Evolutionary conservation across 306 rosid species (phyloP), one percentile per base, ranked within the genome.

Genomic region (Begonia fuchsioides): DNA sequence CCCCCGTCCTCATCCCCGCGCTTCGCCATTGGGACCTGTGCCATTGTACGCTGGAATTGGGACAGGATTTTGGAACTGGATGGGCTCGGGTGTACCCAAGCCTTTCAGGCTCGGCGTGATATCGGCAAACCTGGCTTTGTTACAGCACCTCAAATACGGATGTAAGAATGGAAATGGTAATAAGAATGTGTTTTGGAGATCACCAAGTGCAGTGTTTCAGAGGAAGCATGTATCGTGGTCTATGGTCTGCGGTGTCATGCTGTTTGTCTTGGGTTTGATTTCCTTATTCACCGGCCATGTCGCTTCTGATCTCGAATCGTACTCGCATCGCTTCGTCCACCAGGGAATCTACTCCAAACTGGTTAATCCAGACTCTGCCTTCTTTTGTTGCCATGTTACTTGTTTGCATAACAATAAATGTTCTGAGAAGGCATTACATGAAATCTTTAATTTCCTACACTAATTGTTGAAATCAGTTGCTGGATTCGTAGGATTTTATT

Each of bases 221-320:
- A 74, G 67, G 60, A 76, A 69, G 64, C 51, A 63, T 73, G 47
- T 72, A 17, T 57, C 87, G 3, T 82, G 93, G 98, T 67, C 94
- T 14, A 1, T 72, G 60, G 71, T 75, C 38, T 92, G 98, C 59
- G 96, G 98, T 16, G 40, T 78, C 43, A 77, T 85, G 98, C 94
- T 92, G 10, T 92, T 92, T 51, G 94, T 59, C 16, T 59, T 92
- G 52, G 98, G 98, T 57, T 68, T 92, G 32, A 67, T 92, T 49
- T 92, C 98, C 11, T 90, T 92, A 26, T 67, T 92, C 62, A 85
- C 96, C 1, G 98, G 96, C 44, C 98, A 92, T 20, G 73, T 85
- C 3, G 94, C 79, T 15, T 92, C 98, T 76, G 78, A 92, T 68
- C 87, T 85, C 60, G 98, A 90, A 61, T 90, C 92, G 92, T 92